These are phyloP conservation scores for Reticulascus tulasneorum DNA, from an alignment of 2,329 filamentous ascomycete species.

Conservation along the genomic window DNA sequence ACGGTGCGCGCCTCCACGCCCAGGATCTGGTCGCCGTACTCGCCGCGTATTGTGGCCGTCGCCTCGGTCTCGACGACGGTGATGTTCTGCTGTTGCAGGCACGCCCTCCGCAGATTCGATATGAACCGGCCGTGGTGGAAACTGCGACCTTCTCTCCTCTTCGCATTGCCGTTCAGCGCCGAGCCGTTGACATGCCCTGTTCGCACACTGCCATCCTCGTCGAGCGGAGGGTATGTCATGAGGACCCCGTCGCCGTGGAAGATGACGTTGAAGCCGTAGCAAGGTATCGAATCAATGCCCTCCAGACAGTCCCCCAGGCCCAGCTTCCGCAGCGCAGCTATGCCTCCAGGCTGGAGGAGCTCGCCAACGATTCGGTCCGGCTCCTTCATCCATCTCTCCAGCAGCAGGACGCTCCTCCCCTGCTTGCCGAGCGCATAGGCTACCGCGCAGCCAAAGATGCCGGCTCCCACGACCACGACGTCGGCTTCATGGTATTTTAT, in stretches of 20 bases:
- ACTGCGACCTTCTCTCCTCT: constrained; percentile 60
- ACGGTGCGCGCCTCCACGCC: constrained; percentile 74
- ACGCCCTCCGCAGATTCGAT: constrained; percentile 71
- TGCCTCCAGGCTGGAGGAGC: constrained; percentile 87
- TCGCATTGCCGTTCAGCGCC: constrained; percentile 15
- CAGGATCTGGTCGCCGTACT: constrained; percentile 66
- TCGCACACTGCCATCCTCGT: constrained; percentile 34
- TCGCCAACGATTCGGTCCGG: constrained; percentile 96
- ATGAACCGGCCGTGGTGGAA: constrained; percentile 98
- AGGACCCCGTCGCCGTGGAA: constrained; percentile 70
- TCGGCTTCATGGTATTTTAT: constrained; percentile 64
- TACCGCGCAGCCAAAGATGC: constrained; percentile 81
- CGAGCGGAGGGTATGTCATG: constrained; percentile 74
- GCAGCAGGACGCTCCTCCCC: constrained; percentile 82
- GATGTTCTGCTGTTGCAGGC: constrained; percentile 73
- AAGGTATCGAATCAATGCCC: constrained; percentile 79
- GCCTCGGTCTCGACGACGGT: constrained; percentile 89
- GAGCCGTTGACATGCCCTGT: constrained; percentile 8
- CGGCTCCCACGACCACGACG: constrained; percentile 87
- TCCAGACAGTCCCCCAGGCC: constrained; percentile 81
- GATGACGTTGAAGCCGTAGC: constrained; percentile 82
- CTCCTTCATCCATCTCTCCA: constrained; percentile 86
- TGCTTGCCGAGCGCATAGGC: constrained; percentile 83
- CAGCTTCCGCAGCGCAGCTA: constrained; percentile 73
- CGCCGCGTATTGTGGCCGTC: constrained; percentile 67